These are phyloP conservation scores for Cornus suecica DNA, from an alignment of 148 eudicot genomes.

Conservation along the genomic window DNA sequence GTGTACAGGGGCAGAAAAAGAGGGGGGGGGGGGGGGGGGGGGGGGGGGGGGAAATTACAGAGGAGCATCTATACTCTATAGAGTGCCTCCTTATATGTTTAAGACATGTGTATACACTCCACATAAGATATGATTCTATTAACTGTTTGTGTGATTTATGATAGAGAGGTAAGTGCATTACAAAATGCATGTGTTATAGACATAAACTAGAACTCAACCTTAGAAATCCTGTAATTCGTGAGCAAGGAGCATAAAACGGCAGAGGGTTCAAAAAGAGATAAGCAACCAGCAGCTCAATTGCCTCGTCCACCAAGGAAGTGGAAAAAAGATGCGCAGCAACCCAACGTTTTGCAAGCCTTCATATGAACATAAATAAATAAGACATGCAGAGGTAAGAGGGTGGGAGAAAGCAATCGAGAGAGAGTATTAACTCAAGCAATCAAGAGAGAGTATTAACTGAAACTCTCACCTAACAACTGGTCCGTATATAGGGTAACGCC, in stretches of 20 bases:
- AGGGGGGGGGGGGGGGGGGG: too few species aligned
- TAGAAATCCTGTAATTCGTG: constrained; percentile 76
- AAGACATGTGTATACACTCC: too few species aligned
- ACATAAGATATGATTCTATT: too few species aligned
- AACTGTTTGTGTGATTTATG: too few species aligned
- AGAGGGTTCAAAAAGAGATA: constrained; percentile 68
- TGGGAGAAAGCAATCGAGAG: not conserved
- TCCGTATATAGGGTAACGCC: constrained; percentile 78
- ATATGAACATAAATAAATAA: constrained; percentile 17
- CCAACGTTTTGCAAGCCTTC: constrained; percentile 97
- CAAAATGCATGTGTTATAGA: not conserved
- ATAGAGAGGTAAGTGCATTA: not conserved
- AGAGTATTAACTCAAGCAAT: constrained; percentile 6
- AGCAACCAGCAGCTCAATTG: constrained; percentile 82
- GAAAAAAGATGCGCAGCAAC: constrained; percentile 90
- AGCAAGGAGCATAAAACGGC: constrained; percentile 74
- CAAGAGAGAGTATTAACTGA: not conserved
- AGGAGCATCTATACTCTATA: too few species aligned
- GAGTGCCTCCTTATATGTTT: too few species aligned
- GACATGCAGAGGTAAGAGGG: constrained; percentile 11
- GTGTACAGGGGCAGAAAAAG: too few species aligned
- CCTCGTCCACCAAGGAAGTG: constrained; percentile 64
- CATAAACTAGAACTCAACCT: constrained; percentile 39
- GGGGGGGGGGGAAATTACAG: too few species aligned
- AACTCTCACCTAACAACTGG: constrained; percentile 67